These are phyloP conservation scores for Pseudomonodictys pantanalensis DNA, from an alignment of 495 filamentous ascomycete genomes.

Conservation along the genomic window DNA sequence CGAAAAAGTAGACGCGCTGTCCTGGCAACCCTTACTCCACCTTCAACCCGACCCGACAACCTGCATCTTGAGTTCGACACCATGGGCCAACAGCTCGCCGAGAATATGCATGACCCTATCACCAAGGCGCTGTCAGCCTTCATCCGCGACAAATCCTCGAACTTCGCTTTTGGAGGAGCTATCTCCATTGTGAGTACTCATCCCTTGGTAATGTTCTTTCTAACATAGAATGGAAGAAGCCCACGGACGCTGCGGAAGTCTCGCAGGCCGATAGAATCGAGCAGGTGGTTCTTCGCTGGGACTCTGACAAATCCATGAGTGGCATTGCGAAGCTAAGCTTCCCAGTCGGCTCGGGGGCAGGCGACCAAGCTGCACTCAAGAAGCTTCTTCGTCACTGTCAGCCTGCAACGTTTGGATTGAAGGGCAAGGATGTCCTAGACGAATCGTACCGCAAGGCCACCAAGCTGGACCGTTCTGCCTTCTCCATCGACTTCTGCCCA, in stretches of 20 bases:
- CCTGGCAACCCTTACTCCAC: neutral
- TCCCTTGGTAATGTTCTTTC: neutral
- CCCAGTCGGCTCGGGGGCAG: neutral
- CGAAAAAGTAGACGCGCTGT: too few species aligned
- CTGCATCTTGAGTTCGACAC: neutral
- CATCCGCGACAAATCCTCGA: neutral
- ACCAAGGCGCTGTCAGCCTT: neutral
- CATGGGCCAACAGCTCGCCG: neutral
- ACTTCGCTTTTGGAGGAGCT: neutral
- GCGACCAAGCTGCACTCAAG: neutral
- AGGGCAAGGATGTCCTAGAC: conserved; percentile 48
- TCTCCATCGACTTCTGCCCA: conserved; percentile 52
- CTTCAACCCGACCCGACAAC: neutral
- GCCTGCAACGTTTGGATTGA: conserved; percentile 51
- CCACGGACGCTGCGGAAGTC: neutral
- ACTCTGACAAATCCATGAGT: neutral
- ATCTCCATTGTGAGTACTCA: neutral
- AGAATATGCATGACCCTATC: neutral
- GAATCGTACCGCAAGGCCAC: conserved; percentile 51
- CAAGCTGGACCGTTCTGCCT: conserved; percentile 47
- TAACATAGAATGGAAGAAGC: neutral
- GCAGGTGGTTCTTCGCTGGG: neutral
- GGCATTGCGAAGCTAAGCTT: conserved; percentile 9
- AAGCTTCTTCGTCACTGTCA: conserved; percentile 41
- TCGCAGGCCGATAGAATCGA: neutral